phyloP scores from a whole-genome alignment of 306 rosid genomes.

The Gillenia trifoliata region DNA sequence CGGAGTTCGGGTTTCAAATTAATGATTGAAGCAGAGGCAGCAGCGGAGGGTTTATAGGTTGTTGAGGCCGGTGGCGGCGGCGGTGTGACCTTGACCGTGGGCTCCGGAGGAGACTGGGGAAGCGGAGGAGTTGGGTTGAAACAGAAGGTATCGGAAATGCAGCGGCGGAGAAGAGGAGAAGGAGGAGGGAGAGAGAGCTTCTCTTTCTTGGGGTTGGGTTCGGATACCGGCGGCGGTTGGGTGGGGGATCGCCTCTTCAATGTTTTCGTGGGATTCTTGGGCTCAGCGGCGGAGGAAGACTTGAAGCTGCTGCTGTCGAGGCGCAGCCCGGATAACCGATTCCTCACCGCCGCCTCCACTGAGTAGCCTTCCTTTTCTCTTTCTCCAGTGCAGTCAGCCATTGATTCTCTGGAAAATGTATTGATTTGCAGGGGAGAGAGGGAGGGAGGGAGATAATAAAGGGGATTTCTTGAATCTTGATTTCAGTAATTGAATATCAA shows the following conservation, averaged over 20 bases:
- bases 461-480: not conserved
- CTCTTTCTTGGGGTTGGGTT: slow-evolving; percentile 19
- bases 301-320: not conserved
- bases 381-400: not conserved
- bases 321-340: slow-evolving; percentile 15
- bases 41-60: no score
- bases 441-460: not conserved
- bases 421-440: not conserved
- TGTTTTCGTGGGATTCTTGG: not conserved
- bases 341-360: not conserved
- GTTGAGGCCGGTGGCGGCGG: not conserved
- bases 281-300: not conserved
- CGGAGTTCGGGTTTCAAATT: not conserved
- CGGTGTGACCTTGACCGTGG: not conserved
- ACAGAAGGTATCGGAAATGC: not conserved
- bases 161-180: slow-evolving; percentile 10
- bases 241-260: not conserved
- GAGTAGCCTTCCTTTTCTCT: not conserved
- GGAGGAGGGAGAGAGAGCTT: slow-evolving; percentile 6
- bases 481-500: not conserved
- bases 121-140: not conserved
- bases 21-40: not conserved
- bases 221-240: not conserved
- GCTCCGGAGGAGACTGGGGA: not conserved
- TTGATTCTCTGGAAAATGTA: not conserved